Conservation (phyloP, 2,329 filamentous ascomycete genomes). For the Byssothecium circinans region DNA sequence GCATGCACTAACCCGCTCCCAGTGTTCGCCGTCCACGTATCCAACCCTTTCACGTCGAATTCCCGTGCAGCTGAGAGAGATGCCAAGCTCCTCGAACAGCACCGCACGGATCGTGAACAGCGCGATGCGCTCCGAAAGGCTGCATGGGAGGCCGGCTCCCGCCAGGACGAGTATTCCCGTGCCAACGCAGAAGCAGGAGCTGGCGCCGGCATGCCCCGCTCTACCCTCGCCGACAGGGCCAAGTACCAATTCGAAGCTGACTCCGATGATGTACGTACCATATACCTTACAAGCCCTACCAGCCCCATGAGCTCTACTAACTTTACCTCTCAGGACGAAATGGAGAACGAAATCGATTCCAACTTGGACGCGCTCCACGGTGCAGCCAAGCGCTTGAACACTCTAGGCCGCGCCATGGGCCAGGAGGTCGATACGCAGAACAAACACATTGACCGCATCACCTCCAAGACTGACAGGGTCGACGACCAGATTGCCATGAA, state of each 20-base stretch:
- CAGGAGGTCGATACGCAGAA: constrained; percentile 78
- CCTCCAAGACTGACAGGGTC: constrained; percentile 80
- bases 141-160: constrained; percentile 45
- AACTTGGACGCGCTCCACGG: constrained; percentile 56
- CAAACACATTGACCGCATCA: constrained; percentile 74
- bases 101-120: constrained; percentile 58
- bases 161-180: constrained; percentile 26
- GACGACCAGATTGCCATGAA: constrained; percentile 76
- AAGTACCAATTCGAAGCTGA: constrained; percentile 42
- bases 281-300: background rate
- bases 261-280: constrained; percentile 39
- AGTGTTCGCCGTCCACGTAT: constrained; percentile 80
- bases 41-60: constrained; percentile 64
- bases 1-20: too few relatives aligned
- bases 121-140: constrained; percentile 59
- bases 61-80: constrained; percentile 54
- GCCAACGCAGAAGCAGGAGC: constrained; percentile 14
- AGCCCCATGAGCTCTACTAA: background rate
- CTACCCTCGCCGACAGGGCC: constrained; percentile 36
- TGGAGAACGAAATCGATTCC: constrained; percentile 44
- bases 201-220: constrained; percentile 13
- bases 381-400: constrained; percentile 63
- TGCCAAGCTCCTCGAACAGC: constrained; percentile 66
- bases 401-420: constrained; percentile 72
- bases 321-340: constrained; percentile 57